Percentiles rank a stretch among this genome's conserved stretches.
These are phyloP conservation scores for Hydnomerulius pinastri DNA, from an alignment of 768 basidiomycete species.

Conservation along the genomic window DNA sequence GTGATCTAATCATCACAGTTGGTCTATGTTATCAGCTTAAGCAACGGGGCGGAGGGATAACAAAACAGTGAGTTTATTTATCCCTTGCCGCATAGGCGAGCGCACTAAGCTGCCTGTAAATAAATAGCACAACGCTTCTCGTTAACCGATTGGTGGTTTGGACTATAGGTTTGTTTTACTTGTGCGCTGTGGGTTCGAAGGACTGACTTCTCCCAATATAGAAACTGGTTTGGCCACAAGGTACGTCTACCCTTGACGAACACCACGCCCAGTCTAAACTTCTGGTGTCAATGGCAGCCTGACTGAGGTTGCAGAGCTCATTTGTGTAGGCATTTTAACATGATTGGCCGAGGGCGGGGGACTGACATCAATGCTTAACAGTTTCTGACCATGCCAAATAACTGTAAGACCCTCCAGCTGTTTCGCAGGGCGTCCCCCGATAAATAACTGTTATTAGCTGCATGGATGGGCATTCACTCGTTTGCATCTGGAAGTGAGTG, in stretches of 20 bases:
- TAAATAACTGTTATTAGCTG: not conserved
- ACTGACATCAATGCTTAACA: not conserved
- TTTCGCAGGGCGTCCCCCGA: not conserved
- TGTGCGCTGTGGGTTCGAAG: not conserved
- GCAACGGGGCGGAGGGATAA: too few relatives aligned
- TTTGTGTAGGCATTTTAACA: not conserved
- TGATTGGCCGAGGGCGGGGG: not conserved
- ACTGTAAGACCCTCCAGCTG: not conserved
- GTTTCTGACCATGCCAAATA: slow-evolving; percentile 2
- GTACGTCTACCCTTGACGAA: not conserved
- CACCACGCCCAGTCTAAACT: not conserved
- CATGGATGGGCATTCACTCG: slow-evolving; percentile 1
- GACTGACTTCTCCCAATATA: not conserved
- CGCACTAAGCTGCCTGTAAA: too few relatives aligned
- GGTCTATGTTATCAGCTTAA: not conserved
- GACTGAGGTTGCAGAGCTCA: not conserved
- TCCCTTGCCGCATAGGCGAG: too few relatives aligned
- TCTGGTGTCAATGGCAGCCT: not conserved
- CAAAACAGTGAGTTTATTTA: not conserved
- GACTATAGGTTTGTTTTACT: not conserved
- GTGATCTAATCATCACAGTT: not conserved
- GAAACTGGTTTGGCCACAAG: slow-evolving; percentile 2
- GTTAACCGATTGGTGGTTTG: slow-evolving; percentile 1
- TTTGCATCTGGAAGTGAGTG: not conserved
- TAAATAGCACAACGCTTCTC: not conserved